Percentiles rank a stretch among this genome's conserved stretches.
Conservation (phyloP, 1,139 yeast genomes). For the Kurtzmaniella quercitrusa region DNA sequence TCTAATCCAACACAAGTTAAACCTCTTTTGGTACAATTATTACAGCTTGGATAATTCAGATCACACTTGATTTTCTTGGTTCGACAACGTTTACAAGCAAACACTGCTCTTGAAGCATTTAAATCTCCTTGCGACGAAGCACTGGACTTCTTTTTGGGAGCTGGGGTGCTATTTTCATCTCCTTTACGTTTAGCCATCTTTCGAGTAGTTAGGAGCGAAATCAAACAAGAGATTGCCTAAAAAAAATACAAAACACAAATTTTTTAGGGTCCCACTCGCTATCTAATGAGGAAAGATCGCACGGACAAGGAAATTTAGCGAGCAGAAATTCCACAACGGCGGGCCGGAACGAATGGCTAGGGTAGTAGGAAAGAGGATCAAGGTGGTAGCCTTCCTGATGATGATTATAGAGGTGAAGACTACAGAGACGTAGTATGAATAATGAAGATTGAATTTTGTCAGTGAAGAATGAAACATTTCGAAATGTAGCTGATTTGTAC, state of each 20-base stretch:
- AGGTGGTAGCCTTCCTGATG: too few relatives aligned
- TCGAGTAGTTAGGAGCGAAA: not conserved
- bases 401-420: too few relatives aligned
- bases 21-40: slow-evolving; percentile 62
- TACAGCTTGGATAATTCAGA: slow-evolving; percentile 75
- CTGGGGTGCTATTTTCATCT: not conserved
- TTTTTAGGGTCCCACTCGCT: not conserved
- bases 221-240: not conserved
- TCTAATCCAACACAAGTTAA: slow-evolving; percentile 79
- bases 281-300: not conserved
- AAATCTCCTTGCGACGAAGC: slow-evolving; percentile 17
- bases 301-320: not conserved
- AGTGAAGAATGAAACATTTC: too few relatives aligned
- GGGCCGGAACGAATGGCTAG: not conserved
- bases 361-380: too few relatives aligned
- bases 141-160: slow-evolving; percentile 4
- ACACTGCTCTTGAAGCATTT: slow-evolving; percentile 45
- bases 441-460: too few relatives aligned
- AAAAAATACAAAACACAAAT: too few relatives aligned
- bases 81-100: slow-evolving; percentile 84
- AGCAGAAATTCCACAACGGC: not conserved
- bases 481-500: too few relatives aligned
- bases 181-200: slow-evolving; percentile 1
- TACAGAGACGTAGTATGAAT: too few relatives aligned
- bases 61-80: slow-evolving; percentile 79